Evolutionary conservation across 2,329 filamentous ascomycete genomes (phyloP).

Genomic region (Volutella citrinella): DNA sequence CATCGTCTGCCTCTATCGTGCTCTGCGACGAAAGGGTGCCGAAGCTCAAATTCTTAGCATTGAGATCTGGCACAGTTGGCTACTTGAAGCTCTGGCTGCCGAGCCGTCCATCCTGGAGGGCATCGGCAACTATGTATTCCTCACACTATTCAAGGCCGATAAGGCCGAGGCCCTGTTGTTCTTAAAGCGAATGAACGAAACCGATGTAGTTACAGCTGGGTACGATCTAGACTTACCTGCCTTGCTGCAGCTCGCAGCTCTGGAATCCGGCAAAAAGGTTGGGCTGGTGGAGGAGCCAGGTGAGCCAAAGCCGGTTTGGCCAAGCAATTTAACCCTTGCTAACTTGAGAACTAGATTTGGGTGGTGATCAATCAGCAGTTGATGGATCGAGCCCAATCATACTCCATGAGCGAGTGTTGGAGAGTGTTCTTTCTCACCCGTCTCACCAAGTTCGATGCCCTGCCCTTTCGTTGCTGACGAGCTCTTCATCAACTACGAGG

Average conservation of each 20-base stretch:
- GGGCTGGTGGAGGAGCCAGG: constrained; percentile 68
- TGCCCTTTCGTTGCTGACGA: constrained; percentile 77
- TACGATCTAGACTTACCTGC: constrained; percentile 48
- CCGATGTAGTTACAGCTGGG: constrained; percentile 44
- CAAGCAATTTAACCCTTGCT: constrained; percentile 9
- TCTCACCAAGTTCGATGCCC: constrained; percentile 69
- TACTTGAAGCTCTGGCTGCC: constrained; percentile 47
- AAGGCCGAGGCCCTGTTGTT: constrained; percentile 52
- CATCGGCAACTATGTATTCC: constrained; percentile 62
- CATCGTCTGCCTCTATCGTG: constrained; percentile 54
- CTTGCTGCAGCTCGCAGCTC: constrained; percentile 61
- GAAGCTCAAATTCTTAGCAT: constrained; percentile 30
- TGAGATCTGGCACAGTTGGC: constrained; percentile 53
- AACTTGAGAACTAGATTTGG: constrained; percentile 27
- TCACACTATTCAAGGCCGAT: constrained; percentile 60
- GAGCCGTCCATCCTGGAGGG: constrained; percentile 56
- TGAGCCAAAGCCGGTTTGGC: too few species aligned
- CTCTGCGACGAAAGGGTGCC: constrained; percentile 34
- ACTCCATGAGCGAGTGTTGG: constrained; percentile 44
- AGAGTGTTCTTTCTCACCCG: constrained; percentile 51
- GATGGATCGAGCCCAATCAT: constrained; percentile 27
- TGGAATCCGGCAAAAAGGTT: constrained; percentile 68
- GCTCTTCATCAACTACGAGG: constrained; percentile 70
- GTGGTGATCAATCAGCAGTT: constrained; percentile 11
- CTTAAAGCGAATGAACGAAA: constrained; percentile 54